Percentiles rank a stretch among this genome's conserved stretches.
These are phyloP conservation scores for Sergeia podlipaevii DNA, from an alignment of 208 protist species.

Conservation along the genomic window DNA sequence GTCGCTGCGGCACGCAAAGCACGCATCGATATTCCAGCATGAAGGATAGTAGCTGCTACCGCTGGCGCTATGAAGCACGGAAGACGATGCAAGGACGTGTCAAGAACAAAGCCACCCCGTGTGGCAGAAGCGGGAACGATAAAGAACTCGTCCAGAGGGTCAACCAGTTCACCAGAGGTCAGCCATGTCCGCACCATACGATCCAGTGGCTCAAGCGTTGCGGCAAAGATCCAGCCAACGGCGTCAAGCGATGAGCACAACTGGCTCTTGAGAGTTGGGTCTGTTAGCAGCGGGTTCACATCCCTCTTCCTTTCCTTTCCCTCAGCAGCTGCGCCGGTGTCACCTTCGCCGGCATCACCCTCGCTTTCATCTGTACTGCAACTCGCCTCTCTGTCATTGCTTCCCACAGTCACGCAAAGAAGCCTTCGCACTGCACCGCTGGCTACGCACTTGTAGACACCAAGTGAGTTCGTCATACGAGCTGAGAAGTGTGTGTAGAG, in stretches of 20 bases:
- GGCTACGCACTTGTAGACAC: constrained; percentile 9
- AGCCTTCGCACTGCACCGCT: not conserved
- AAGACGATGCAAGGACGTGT: constrained; percentile 55
- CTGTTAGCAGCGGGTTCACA: not conserved
- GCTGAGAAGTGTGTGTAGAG: constrained; percentile 37
- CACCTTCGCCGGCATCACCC: not conserved
- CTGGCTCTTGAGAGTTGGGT: not conserved
- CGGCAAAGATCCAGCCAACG: constrained; percentile 45
- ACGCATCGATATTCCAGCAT: constrained; percentile 68
- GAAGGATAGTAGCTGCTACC: constrained; percentile 43
- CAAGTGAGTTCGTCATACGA: constrained; percentile 28
- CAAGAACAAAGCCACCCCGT: constrained; percentile 54
- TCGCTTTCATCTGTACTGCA: not conserved
- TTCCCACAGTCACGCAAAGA: constrained; percentile 1
- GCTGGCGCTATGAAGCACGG: constrained; percentile 59
- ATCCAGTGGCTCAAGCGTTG: constrained; percentile 51
- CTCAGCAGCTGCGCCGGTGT: not conserved
- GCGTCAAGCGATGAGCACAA: constrained; percentile 31
- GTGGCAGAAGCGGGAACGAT: constrained; percentile 56
- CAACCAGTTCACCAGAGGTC: constrained; percentile 38
- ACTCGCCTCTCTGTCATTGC: not conserved
- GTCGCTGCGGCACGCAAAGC: constrained; percentile 58
- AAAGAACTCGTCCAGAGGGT: constrained; percentile 86
- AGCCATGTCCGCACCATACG: constrained; percentile 65
- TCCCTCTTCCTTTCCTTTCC: not conserved